Base-by-base conservation (phyloP, 768 basidiomycete species). In the Auricularia cornea region DNA sequence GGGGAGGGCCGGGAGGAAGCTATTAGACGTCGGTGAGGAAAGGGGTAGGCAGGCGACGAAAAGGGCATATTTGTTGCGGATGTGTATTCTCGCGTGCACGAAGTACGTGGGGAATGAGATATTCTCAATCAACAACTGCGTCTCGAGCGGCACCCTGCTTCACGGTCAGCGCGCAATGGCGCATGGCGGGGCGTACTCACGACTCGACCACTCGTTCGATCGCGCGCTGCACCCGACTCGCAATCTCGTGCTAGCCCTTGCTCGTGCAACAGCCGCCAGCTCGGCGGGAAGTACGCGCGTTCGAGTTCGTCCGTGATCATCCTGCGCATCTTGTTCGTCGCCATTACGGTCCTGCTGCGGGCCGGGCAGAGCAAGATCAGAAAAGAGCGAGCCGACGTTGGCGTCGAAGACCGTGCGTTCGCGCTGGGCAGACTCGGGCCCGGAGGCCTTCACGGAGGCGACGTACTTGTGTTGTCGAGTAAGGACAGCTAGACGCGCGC, bases 181-280 rank as follows among this genome's bases (percentile, higher is more conserved):
- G n/a, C 4, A 4, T 35, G 33, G 33, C 5, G 33, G 12, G 33
- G 14, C 33, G 33, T 14, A 35, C 33, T 6, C 2, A 35, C 33
- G 33, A 14, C 33, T 91, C 87, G 63, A 97, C 91, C 0, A 90
- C 91, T 63, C 88, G 87, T 69, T 92, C 87, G 0, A 94, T 92
- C 0, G 83, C 88, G 35, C 81, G 75, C 67, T 86, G 76, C 0
- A 94, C 89, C 40, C 90, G 78, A 66, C 85, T 84, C 0, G 83
- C 85, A 0, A 98, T 81, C 63, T 88, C 87, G 67, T 87, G 90
- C 94, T 94, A 96, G 0, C 95, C 94, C 3, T n/a, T n/a, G n/a
- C n/a, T 93, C 88, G 70, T 97, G 87, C 62, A 96, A 69, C 12
- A 96, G 78, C 93, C 94, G 95, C 93, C 94, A 98, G 41, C 87